Evolutionary conservation across 148 eudicot genomes (phyloP).

Genomic region (Vaccinium corymbosum): DNA sequence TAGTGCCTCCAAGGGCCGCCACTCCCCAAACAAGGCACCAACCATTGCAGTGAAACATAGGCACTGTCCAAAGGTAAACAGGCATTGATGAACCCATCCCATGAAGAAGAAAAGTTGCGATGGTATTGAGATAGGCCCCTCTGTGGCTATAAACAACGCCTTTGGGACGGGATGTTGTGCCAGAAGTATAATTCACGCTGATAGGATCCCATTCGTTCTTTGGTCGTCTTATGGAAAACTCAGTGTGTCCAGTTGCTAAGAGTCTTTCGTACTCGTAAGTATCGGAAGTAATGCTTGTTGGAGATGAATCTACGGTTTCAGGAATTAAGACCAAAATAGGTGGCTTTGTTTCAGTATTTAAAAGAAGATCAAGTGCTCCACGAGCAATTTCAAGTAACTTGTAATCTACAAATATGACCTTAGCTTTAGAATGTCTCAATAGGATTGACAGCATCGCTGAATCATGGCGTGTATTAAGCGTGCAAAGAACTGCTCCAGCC

Average conservation of each 20-base stretch:
- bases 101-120: constrained; percentile 14
- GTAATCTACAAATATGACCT: constrained; percentile 28
- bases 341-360: not conserved
- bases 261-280: constrained; percentile 18
- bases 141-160: constrained; percentile 28
- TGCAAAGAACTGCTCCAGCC: constrained; percentile 33
- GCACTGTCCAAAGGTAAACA: constrained; percentile 31
- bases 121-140: constrained; percentile 26
- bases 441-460: constrained; percentile 25
- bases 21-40: constrained; percentile 31
- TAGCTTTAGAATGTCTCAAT: constrained; percentile 25
- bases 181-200: constrained; percentile 27
- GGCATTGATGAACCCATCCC: constrained; percentile 21
- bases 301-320: constrained; percentile 11
- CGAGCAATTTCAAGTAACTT: constrained; percentile 21
- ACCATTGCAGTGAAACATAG: constrained; percentile 31
- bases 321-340: constrained; percentile 23
- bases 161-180: constrained; percentile 28
- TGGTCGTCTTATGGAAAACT: constrained; percentile 14
- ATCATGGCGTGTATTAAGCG: constrained; percentile 28
- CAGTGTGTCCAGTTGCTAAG: constrained; percentile 13
- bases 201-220: constrained; percentile 24
- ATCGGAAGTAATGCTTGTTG: not conserved
- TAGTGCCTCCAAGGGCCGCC: constrained; percentile 30
- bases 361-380: constrained; percentile 27